Percentiles rank a stretch among this genome's conserved stretches.
Evolutionary conservation across 768 basidiomycete genomes (phyloP).

Genomic region (Pleurotus tuoliensis): DNA sequence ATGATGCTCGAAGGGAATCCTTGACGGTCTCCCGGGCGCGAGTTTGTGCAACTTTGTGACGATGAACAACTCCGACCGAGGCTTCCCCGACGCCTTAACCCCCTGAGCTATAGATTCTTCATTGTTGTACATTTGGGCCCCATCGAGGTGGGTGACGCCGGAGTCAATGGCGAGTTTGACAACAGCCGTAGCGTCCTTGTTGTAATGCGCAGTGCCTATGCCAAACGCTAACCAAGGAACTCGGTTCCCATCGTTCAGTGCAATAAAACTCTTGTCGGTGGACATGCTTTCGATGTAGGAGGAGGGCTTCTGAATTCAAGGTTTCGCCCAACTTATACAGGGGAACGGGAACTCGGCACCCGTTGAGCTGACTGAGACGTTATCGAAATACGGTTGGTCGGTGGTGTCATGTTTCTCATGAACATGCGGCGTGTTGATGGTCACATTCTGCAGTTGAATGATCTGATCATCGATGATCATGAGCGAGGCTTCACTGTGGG

Average conservation of each 20-base stretch:
- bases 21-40: conserved; percentile 39
- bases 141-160: conserved; percentile 60
- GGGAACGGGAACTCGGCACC: no score
- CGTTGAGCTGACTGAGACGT: no score
- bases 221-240: conserved; percentile 62
- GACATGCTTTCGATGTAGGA: conserved; percentile 17
- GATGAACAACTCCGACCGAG: conserved; percentile 55
- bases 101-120: conserved; percentile 50
- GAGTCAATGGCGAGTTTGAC: conserved; percentile 47
- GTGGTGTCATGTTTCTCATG: neutral
- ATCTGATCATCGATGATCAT: conserved; percentile 17
- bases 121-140: conserved; percentile 58
- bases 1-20: conserved; percentile 44
- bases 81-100: conserved; percentile 44
- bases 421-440: neutral
- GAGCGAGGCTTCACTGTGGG: conserved; percentile 27
- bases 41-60: conserved; percentile 54
- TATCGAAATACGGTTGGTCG: no score
- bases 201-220: conserved; percentile 52
- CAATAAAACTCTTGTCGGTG: conserved; percentile 24
- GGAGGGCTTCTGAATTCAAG: neutral
- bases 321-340: no score
- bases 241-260: conserved; percentile 51
- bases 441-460: neutral
- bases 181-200: conserved; percentile 36